phyloP scores from a whole-genome alignment of 768 basidiomycete genomes.

The Tremella mesenterica region DNA sequence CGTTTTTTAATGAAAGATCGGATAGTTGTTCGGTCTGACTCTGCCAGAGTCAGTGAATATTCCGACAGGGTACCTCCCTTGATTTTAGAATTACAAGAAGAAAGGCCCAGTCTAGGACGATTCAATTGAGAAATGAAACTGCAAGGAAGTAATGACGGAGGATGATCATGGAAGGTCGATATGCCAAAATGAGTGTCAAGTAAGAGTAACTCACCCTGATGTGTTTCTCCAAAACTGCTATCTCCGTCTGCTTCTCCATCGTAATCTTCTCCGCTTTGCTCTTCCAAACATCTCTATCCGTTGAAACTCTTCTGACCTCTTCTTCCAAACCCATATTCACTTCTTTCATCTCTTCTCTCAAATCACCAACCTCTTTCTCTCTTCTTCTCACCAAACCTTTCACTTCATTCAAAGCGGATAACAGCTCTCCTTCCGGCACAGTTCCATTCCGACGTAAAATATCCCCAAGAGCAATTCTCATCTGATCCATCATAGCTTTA shows the following conservation, averaged over 20 bases:
- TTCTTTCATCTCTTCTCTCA: constrained; percentile 41
- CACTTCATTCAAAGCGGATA: constrained; percentile 28
- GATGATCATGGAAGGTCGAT: no score
- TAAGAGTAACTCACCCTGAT: constrained; percentile 21
- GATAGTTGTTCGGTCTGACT: constrained; percentile 27
- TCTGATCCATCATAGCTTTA: constrained; percentile 20
- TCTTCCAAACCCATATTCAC: constrained; percentile 42
- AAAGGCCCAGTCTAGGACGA: no score
- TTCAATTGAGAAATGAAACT: neutral
- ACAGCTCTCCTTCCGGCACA: constrained; percentile 22
- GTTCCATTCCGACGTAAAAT: constrained; percentile 17
- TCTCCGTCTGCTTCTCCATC: constrained; percentile 7
- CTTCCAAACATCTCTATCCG: constrained; percentile 38
- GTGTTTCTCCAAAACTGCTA: constrained; percentile 13
- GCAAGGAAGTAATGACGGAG: neutral
- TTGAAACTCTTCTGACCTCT: constrained; percentile 32
- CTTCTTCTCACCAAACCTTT: constrained; percentile 19
- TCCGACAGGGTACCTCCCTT: neutral
- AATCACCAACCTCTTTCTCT: constrained; percentile 31
- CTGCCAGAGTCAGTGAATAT: constrained; percentile 8
- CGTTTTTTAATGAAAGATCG: constrained; percentile 33
- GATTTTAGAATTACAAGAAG: no score
- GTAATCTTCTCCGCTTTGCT: constrained; percentile 25
- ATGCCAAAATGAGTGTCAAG: neutral
- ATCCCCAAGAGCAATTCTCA: constrained; percentile 17